phyloP scores from a whole-genome alignment of 2,329 filamentous ascomycete species.

The Ceratocystis papillata region DNA sequence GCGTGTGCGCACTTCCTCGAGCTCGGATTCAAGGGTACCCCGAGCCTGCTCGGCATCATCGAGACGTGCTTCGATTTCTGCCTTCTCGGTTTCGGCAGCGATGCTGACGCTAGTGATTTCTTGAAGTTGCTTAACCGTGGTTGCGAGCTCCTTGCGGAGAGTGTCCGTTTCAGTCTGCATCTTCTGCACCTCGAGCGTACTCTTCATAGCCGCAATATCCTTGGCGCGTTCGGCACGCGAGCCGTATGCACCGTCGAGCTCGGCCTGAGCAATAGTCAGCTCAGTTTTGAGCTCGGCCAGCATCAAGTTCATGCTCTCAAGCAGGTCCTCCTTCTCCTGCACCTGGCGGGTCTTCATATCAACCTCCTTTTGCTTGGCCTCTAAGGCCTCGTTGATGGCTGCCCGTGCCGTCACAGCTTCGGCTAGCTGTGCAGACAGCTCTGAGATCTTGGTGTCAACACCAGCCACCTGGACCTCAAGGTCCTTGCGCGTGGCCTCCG shows the following conservation, averaged over 20 bases:
- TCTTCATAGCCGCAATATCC: slow-evolving; percentile 46
- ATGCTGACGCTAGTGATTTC: slow-evolving; percentile 45
- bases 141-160: slow-evolving; percentile 42
- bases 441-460: slow-evolving; percentile 30
- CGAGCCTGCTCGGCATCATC: slow-evolving; percentile 34
- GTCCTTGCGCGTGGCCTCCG: slow-evolving; percentile 23
- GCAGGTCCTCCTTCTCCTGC: slow-evolving; percentile 41
- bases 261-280: slow-evolving; percentile 49
- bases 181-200: slow-evolving; percentile 37
- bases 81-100: slow-evolving; percentile 41
- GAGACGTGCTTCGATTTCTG: slow-evolving; percentile 36
- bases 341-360: slow-evolving; percentile 33
- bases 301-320: slow-evolving; percentile 42
- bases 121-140: slow-evolving; percentile 43
- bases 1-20: slow-evolving; percentile 31
- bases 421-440: slow-evolving; percentile 33
- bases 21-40: slow-evolving; percentile 34
- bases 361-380: slow-evolving; percentile 36
- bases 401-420: slow-evolving; percentile 31
- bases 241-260: slow-evolving; percentile 52
- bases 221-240: slow-evolving; percentile 48
- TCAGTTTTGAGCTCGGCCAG: slow-evolving; percentile 52
- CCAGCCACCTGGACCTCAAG: slow-evolving; percentile 27
- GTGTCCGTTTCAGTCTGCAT: slow-evolving; percentile 40
- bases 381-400: slow-evolving; percentile 33